A percentile compares a stretch with the other conserved stretches of the same genome.
Evolutionary conservation across 1,284 basidiomycete species (phyloP).

Genomic region (Heterobasidion occidentale): DNA sequence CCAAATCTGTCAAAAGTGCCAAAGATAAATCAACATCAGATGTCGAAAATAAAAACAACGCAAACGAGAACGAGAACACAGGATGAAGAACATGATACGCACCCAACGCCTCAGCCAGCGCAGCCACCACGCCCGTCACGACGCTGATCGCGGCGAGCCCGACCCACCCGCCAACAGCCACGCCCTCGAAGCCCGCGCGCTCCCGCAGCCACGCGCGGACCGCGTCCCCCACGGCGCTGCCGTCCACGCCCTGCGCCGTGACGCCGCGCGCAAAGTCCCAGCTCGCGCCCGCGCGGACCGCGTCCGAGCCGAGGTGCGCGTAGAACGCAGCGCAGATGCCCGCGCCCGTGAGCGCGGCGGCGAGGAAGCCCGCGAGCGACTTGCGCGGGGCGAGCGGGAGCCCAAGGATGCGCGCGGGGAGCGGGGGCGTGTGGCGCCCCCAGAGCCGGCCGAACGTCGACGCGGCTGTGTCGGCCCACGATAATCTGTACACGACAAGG

Average conservation of each 20-base stretch:
- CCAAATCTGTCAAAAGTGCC: conserved; percentile 60
- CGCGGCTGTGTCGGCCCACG: conserved; percentile 95
- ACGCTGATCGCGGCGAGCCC: conserved; percentile 53
- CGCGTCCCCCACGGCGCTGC: conserved; percentile 9
- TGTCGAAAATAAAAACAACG: neutral
- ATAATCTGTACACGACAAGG: conserved; percentile 49
- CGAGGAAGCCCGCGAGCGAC: conserved; percentile 84
- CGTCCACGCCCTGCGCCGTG: conserved; percentile 8
- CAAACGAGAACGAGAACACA: neutral
- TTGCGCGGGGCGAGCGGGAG: conserved; percentile 81
- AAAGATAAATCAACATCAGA: conserved; percentile 21
- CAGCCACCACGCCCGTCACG: conserved; percentile 72
- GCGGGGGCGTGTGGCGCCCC: conserved; percentile 68
- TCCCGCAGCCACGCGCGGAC: conserved; percentile 6
- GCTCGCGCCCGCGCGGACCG: conserved; percentile 30
- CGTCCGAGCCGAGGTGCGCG: conserved; percentile 48
- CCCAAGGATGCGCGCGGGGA: conserved; percentile 56
- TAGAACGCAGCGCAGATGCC: conserved; percentile 76
- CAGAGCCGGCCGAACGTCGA: conserved; percentile 88
- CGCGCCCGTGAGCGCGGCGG: conserved; percentile 75
- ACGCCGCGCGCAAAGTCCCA: conserved; percentile 48
- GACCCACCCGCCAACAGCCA: conserved; percentile 33
- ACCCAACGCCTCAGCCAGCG: conserved; percentile 82
- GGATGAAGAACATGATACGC: conserved; percentile 18
- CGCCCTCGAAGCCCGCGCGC: conserved; percentile 4